These are phyloP conservation scores for Alternaria consortialis DNA, from an alignment of 2,329 filamentous ascomycete species.

Conservation along the genomic window DNA sequence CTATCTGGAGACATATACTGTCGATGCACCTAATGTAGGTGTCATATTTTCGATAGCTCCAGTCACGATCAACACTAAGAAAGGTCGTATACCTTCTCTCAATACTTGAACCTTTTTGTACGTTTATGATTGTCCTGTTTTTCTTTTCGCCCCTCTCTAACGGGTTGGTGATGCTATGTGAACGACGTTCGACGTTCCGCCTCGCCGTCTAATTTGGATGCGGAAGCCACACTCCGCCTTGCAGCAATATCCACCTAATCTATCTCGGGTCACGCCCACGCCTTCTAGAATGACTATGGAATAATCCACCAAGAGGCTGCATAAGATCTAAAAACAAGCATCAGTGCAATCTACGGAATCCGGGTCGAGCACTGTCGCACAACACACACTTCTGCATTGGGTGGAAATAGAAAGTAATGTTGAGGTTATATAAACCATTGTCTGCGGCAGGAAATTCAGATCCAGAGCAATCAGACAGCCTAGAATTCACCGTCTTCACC, in stretches of 20 bases:
- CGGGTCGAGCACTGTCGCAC: conserved; percentile 4
- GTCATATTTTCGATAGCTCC: too few relatives aligned
- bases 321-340: neutral
- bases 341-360: neutral
- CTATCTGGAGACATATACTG: too few relatives aligned
- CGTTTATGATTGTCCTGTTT: too few relatives aligned
- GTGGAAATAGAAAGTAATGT: neutral
- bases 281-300: neutral
- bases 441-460: neutral
- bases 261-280: neutral
- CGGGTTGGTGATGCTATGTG: neutral
- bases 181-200: neutral
- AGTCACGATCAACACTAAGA: too few relatives aligned
- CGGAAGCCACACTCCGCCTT: conserved; percentile 5
- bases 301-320: conserved; percentile 7
- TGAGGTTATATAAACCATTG: neutral
- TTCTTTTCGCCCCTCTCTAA: neutral
- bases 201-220: neutral
- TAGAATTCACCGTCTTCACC: neutral
- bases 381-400: neutral
- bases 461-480: neutral
- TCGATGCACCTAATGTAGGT: too few relatives aligned
- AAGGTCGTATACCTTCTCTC: too few relatives aligned
- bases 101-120: too few relatives aligned
- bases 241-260: conserved; percentile 3